Percentiles rank a stretch among this genome's conserved stretches.
phyloP scores from a whole-genome alignment of 768 basidiomycete genomes.

The Sarcomyxa edulis region DNA sequence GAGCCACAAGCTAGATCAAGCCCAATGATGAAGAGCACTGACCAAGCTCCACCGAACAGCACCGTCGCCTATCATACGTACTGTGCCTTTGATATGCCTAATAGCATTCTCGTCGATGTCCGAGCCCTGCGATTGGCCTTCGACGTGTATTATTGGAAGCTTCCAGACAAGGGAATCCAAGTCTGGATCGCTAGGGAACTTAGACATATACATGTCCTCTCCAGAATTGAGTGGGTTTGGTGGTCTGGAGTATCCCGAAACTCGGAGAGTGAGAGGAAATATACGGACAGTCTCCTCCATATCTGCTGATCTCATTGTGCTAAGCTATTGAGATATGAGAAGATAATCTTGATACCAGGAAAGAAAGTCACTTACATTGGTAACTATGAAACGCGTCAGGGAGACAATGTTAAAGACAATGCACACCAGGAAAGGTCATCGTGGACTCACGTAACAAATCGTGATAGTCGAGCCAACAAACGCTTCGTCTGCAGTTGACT shows the following conservation, averaged over 20 bases:
- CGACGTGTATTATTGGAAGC: conserved; percentile 47
- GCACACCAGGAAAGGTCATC: background rate
- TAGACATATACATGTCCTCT: no score
- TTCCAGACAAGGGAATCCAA: conserved; percentile 23
- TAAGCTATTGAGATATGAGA: background rate
- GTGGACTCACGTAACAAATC: conserved; percentile 42
- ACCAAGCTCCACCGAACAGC: conserved; percentile 50
- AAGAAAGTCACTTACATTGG: no score
- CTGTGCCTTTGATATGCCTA: conserved; percentile 34
- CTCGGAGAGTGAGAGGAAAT: conserved; percentile 44
- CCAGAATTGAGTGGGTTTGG: conserved; percentile 18
- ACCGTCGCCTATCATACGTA: conserved; percentile 44
- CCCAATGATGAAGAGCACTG: conserved; percentile 9
- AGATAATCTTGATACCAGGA: no score
- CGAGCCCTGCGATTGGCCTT: conserved; percentile 37
- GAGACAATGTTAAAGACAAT: background rate
- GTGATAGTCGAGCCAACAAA: conserved; percentile 57
- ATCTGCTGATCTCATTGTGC: conserved; percentile 9
- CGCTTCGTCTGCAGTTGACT: conserved; percentile 44
- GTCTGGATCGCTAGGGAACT: conserved; percentile 18
- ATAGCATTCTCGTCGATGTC: conserved; percentile 23
- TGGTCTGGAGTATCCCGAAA: conserved; percentile 29
- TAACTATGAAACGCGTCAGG: no score
- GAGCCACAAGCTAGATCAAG: no score
- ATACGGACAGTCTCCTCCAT: conserved; percentile 44